Percentiles rank a stretch among this genome's conserved stretches.
Evolutionary conservation across 345 rosid species (phyloP).

Genomic region (Dimocarpus longan): DNA sequence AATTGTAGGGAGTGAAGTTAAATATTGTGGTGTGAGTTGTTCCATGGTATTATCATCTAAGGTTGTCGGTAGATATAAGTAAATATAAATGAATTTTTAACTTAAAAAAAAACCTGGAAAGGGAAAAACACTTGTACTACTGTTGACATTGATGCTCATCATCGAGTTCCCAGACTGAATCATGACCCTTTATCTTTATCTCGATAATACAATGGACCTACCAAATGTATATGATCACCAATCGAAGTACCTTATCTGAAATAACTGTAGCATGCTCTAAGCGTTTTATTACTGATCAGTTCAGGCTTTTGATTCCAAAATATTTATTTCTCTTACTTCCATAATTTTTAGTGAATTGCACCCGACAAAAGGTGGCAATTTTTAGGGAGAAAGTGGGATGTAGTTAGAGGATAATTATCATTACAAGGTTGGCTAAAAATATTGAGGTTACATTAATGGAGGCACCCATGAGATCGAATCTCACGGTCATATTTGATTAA

Average conservation of each 20-base stretch:
- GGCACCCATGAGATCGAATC: neutral
- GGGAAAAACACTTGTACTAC: no score
- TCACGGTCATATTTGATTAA: neutral
- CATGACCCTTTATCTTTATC: neutral
- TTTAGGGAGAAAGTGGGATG: neutral
- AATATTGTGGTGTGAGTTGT: no score
- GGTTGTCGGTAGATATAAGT: no score
- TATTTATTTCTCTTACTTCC: neutral
- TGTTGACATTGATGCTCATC: neutral
- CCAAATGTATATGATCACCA: neutral
- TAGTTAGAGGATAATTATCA: neutral
- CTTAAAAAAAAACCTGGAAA: no score
- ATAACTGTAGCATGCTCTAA: neutral
- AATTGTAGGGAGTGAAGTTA: no score
- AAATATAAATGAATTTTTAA: no score
- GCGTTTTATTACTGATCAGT: neutral
- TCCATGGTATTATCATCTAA: no score
- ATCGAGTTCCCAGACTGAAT: neutral
- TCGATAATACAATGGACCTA: neutral
- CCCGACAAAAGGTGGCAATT: neutral
- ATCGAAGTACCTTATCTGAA: neutral
- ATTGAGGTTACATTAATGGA: neutral
- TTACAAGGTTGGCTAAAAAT: neutral
- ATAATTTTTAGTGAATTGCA: no score
- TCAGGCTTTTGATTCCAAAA: neutral